A percentile compares a stretch with the other conserved stretches of the same genome.
Conservation (phyloP, 768 basidiomycete genomes). For the Suillus cothurnatus region DNA sequence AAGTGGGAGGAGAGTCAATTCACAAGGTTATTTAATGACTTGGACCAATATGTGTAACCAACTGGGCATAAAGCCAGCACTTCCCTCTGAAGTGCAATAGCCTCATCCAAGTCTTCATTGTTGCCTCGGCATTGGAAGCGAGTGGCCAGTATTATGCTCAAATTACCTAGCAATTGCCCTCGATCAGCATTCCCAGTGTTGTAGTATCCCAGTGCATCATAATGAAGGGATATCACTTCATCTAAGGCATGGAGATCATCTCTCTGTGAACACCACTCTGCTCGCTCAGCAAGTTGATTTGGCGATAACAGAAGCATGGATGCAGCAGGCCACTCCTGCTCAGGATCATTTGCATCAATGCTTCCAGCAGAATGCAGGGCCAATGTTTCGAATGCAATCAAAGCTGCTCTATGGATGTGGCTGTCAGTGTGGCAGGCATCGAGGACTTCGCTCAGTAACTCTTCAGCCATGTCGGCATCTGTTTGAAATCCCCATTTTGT, state of each 20-base stretch:
- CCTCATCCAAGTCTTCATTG: not conserved
- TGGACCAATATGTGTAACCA: not conserved
- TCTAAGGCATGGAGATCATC: not conserved
- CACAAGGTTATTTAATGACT: not conserved
- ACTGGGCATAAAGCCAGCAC: not conserved
- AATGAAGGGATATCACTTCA: not conserved
- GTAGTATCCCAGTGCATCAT: not conserved
- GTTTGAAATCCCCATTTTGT: not conserved
- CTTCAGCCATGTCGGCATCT: not conserved
- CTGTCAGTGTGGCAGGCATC: not conserved
- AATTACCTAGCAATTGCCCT: not conserved
- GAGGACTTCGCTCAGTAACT: not conserved
- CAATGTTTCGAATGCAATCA: not conserved
- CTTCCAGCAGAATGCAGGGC: not conserved
- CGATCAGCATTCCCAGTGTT: not conserved
- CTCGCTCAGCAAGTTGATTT: not conserved
- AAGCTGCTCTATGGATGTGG: not conserved
- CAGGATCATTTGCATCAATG: not conserved
- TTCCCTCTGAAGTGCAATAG: not conserved
- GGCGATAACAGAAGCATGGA: not conserved
- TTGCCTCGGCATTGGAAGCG: not conserved
- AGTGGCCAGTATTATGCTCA: rapidly evolving
- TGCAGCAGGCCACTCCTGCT: not conserved
- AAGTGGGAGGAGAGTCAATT: not conserved
- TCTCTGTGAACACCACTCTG: not conserved